These are phyloP conservation scores for Linaria vulgaris DNA, from an alignment of 257 asterid genomes.

Conservation along the genomic window DNA sequence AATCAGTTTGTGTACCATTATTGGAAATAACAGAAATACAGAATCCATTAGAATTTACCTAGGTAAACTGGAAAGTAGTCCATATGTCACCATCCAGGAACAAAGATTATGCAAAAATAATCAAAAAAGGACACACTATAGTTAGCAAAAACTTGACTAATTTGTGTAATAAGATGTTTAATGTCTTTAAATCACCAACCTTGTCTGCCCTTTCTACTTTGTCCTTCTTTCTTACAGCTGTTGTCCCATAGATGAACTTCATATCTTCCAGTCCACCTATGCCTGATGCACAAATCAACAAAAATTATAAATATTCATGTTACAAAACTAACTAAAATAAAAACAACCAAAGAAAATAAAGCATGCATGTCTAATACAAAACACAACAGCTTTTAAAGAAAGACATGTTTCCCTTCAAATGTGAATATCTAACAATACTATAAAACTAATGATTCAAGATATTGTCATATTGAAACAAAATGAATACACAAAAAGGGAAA, in stretches of 20 bases:
- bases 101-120: slow-evolving; percentile 32
- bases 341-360: no score
- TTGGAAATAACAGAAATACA: neutral
- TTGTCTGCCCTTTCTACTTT: slow-evolving; percentile 96
- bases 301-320: neutral
- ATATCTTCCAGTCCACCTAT: slow-evolving; percentile 98
- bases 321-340: neutral
- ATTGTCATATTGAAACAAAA: neutral
- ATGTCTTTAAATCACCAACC: slow-evolving; percentile 41
- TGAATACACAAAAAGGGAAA: neutral
- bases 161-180: neutral
- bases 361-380: no score
- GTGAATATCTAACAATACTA: neutral
- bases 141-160: slow-evolving; percentile 16
- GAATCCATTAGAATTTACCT: slow-evolving; percentile 41
- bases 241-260: slow-evolving; percentile 99
- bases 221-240: slow-evolving; percentile 99
- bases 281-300: slow-evolving; percentile 36
- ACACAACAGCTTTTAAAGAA: no score
- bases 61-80: slow-evolving; percentile 62
- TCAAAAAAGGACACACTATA: neutral
- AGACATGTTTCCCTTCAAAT: no score
- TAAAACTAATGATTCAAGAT: neutral
- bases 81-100: slow-evolving; percentile 30
- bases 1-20: neutral